Evolutionary conservation across 768 basidiomycete genomes (phyloP), one percentile per base, ranked within the genome.

Genomic region (Mrakia gelida): DNA sequence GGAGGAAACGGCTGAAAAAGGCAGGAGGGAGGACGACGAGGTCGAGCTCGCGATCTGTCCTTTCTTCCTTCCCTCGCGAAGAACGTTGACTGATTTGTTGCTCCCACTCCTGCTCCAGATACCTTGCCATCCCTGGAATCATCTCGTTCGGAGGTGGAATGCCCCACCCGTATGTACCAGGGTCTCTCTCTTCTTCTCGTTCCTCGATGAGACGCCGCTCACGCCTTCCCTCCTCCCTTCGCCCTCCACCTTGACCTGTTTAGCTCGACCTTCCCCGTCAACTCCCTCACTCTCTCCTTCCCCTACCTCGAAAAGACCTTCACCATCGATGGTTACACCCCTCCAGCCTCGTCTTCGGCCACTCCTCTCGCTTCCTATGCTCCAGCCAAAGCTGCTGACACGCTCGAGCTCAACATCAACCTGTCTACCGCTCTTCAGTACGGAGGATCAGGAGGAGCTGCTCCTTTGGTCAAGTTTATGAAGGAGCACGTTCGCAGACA

Each of bases 141-240:
- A 79, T 79, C 38, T 70, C 52, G 7, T 79, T 79, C 30, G 78
- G 78, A 16, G 78, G 78, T 21, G 78, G 78, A 34, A n/a, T 79
- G 28, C 74, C 74, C 16, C 74, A 75, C 56, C 78, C 74, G 61
- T 73, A 2, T 11, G 38, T 52, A 34, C 62, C n/a, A 26, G 5
- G 1, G 16, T 16, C 11, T 52, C n/a, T n/a, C 62, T 45, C 11
- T 52, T 15, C 3, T 43, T 45, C 18, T 6, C 45, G 54, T 65
- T 6, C 38, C 26, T 45, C n/a, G 21, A 43, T 54, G 21, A 26
- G 8, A 34, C 18, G 13, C 3, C 43, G 26, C 52, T 59, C 21
- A 43, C 28, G 45, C 5, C 45, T 45, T 45, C 45, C 45, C 15
- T 45, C 23, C 63, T 13, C 34, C n/a, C 8, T 59, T 28, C 10